Conservation (phyloP, 2,329 filamentous ascomycete genomes). For the Thermochaetoides dissita region DNA sequence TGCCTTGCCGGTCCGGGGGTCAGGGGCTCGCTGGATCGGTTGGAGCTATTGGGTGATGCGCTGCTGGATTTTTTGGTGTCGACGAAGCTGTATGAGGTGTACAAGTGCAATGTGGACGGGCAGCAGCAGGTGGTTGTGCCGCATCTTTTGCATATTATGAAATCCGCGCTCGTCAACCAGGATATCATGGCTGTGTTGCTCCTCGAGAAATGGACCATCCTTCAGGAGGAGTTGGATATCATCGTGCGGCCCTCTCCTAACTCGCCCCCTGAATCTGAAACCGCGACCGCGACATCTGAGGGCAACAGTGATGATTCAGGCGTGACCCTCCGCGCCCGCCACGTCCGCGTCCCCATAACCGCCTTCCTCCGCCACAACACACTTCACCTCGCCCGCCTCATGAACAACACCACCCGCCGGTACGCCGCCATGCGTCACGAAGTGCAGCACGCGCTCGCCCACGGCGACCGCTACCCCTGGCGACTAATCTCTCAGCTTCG, state of each 20-base stretch:
- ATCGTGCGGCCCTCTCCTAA: no score
- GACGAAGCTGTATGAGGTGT: slow-evolving; percentile 35
- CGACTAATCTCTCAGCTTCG: slow-evolving; percentile 48
- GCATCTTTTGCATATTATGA: slow-evolving; percentile 59
- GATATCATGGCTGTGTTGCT: slow-evolving; percentile 66
- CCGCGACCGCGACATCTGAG: no score
- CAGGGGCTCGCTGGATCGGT: slow-evolving; percentile 47
- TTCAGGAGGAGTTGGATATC: slow-evolving; percentile 15
- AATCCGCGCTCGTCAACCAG: slow-evolving; percentile 64
- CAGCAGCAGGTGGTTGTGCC: slow-evolving; percentile 25
- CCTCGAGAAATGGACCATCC: slow-evolving; percentile 37
- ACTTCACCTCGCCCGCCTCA: slow-evolving; percentile 30
- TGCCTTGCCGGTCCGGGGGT: slow-evolving; percentile 27
- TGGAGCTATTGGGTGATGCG: slow-evolving; percentile 81
- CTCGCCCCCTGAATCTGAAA: no score
- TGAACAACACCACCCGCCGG: slow-evolving; percentile 29
- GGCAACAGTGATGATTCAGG: no score
- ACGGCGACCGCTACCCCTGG: slow-evolving; percentile 59
- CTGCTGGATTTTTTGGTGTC: slow-evolving; percentile 69
- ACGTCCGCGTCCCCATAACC: slow-evolving; percentile 40
- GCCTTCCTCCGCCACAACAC: slow-evolving; percentile 52
- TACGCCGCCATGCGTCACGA: slow-evolving; percentile 33
- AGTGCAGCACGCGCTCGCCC: slow-evolving; percentile 36
- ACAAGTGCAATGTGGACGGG: slow-evolving; percentile 10
- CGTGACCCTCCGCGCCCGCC: slow-evolving; percentile 10